Conservation (phyloP, 441 rosid genomes). For the Eruca vesicaria region DNA sequence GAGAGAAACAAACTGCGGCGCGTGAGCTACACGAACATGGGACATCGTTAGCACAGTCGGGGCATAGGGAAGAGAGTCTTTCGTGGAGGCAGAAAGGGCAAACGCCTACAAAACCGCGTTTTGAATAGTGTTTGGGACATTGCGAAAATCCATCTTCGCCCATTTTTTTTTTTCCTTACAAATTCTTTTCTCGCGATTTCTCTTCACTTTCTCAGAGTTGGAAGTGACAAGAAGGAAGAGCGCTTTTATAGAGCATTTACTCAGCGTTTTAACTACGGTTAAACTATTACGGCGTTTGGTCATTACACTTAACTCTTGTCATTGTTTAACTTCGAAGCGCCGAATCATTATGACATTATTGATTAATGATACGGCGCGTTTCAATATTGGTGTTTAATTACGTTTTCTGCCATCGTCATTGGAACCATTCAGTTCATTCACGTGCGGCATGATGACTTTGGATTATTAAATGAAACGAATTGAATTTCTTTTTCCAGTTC, state of each 20-base stretch:
- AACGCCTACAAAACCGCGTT: slow-evolving; percentile 20
- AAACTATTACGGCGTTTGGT: slow-evolving; percentile 17
- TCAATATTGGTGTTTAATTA: slow-evolving; percentile 1
- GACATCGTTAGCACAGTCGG: slow-evolving; percentile 27
- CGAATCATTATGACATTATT: slow-evolving; percentile 3
- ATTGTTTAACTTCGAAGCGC: slow-evolving; percentile 15
- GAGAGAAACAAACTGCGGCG: slow-evolving; percentile 23
- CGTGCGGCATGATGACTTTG: slow-evolving; percentile 30
- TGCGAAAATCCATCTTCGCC: slow-evolving; percentile 25
- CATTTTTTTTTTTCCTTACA: slow-evolving; percentile 1
- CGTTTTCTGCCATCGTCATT: slow-evolving; percentile 15
- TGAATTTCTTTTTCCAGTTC: neutral
- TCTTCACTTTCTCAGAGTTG: slow-evolving; percentile 13
- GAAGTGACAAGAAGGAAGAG: neutral
- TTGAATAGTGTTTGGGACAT: slow-evolving; percentile 18
- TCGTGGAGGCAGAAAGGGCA: slow-evolving; percentile 36
- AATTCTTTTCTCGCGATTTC: neutral
- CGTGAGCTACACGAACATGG: slow-evolving; percentile 37
- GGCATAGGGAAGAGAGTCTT: slow-evolving; percentile 35
- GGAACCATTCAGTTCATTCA: slow-evolving; percentile 35
- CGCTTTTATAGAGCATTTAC: slow-evolving; percentile 8
- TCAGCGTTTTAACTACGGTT: slow-evolving; percentile 21
- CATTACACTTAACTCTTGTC: neutral
- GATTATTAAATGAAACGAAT: slow-evolving; percentile 6
- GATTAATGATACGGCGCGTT: slow-evolving; percentile 14